Conservation (phyloP, 2,329 filamentous ascomycete species). For the Microsporum ferrugineum region DNA sequence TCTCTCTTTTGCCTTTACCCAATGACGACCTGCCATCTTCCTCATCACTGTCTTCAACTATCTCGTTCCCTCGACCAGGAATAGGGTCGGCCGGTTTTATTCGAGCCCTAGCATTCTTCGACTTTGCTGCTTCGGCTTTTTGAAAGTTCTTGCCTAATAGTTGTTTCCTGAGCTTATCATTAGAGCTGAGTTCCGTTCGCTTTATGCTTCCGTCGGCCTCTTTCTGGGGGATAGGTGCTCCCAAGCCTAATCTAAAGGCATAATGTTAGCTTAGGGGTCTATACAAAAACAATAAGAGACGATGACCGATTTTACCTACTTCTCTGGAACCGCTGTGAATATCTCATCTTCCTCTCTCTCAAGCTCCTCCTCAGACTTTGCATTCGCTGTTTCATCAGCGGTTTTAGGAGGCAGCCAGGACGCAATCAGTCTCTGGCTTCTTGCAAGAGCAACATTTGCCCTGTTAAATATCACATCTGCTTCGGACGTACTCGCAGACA, state of each 20-base stretch:
- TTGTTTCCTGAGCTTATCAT: constrained; percentile 37
- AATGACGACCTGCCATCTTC: constrained; percentile 34
- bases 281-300: constrained; percentile 1
- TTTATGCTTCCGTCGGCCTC: constrained; percentile 32
- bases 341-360: constrained; percentile 45
- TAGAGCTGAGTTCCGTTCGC: constrained; percentile 30
- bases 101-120: neutral
- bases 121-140: constrained; percentile 14
- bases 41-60: constrained; percentile 35
- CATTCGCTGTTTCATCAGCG: constrained; percentile 26
- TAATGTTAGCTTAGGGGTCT: neutral
- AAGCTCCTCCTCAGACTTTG: constrained; percentile 35
- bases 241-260: constrained; percentile 36
- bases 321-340: constrained; percentile 43
- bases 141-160: constrained; percentile 35
- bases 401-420: constrained; percentile 46
- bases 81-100: neutral
- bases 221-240: constrained; percentile 35
- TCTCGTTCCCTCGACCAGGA: neutral
- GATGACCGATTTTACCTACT: constrained; percentile 29
- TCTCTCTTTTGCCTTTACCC: constrained; percentile 21
- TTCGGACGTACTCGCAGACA: constrained; percentile 24
- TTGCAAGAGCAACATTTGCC: constrained; percentile 43
- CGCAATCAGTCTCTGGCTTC: constrained; percentile 43
- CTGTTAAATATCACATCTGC: constrained; percentile 47